Conservation (phyloP, 768 basidiomycete species). For the Sporobolomyces phaffii region DNA sequence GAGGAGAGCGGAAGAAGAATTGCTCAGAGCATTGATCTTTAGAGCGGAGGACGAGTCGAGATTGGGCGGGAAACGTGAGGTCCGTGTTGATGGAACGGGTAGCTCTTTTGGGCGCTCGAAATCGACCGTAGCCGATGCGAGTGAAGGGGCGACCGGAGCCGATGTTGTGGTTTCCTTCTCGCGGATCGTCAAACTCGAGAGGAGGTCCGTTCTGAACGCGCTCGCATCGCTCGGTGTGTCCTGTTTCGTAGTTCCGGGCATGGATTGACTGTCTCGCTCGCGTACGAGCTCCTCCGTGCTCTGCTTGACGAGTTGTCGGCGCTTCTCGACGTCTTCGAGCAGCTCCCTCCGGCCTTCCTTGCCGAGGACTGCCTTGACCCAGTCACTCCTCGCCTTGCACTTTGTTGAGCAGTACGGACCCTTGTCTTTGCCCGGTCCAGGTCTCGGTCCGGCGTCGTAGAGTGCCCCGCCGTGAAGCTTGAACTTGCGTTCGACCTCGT, state of each 20-base stretch:
- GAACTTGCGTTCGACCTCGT: neutral
- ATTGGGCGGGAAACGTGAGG: constrained; percentile 6
- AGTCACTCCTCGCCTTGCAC: constrained; percentile 15
- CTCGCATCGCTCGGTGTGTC: neutral
- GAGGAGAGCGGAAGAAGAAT: constrained; percentile 5
- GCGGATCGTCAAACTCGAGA: constrained; percentile 21
- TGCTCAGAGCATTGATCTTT: neutral
- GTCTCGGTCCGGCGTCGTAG: neutral
- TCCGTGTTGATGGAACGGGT: neutral
- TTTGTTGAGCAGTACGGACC: constrained; percentile 11
- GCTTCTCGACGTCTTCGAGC: constrained; percentile 24
- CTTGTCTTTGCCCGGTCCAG: neutral
- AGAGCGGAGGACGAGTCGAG: neutral
- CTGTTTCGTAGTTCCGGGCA: neutral
- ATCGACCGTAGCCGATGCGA: neutral
- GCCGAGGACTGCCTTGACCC: neutral
- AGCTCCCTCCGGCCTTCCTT: constrained; percentile 6
- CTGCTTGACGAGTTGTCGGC: neutral
- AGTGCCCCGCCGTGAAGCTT: constrained; percentile 2
- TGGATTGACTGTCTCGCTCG: neutral
- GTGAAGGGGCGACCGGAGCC: neutral
- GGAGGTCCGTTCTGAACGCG: neutral
- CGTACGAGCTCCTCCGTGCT: neutral
- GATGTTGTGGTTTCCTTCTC: neutral
- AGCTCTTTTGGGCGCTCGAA: constrained; percentile 11